Base-by-base conservation (phyloP, 2,329 filamentous ascomycete genomes). In the Cladosporium sp. region DNA sequence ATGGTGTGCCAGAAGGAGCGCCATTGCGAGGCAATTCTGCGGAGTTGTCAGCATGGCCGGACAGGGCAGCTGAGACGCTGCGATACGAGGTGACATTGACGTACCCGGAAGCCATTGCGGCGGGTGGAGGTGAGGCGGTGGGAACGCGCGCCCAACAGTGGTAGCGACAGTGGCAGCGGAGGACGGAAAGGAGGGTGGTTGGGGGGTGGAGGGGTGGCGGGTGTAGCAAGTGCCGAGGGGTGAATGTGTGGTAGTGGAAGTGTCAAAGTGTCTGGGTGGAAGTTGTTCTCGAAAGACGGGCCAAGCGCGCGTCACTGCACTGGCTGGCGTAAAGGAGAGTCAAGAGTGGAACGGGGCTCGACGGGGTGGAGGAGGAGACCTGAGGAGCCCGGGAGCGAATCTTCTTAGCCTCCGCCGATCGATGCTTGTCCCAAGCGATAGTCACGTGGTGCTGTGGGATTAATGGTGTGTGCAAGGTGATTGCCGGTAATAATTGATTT, bases 1-100 rank as follows among this genome's bases (percentile, higher is more conserved):
- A 91, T 79, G 66, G 78, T 95, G 72, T 98, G 95, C 95, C 95
- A 99, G 82, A 99, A 94, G 68, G 91, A 91, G 80, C 91, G 91
- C 80, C 95, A 91, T 79, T 90, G 88, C 73, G 85, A 85, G 73
- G 60, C 60, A 32, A 63, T 43, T 46, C 60, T 63, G 25, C 16
- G 14, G 8, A 3, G 7, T 13, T 25, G 36, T 63, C 28, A 63
- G 60, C 49, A 56, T 30, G 28, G n/a, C 46, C 14, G 48, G 5
- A 28, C 18, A 28, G 23, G 18, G 48, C 48, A 21, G 39, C 39
- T 46, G 13, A 46, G 39, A 13, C 8, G 39, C n/a, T 11, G 11
- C n/a, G 14, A 54, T 32, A 54, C 51, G 51, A 54, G 51, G 25
- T 7, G 26, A 14, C 23, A 34, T 43, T 8, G 32, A 54, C 60